Conservation (phyloP, 2,329 filamentous ascomycete species). For the Trichoderma sp. region DNA sequence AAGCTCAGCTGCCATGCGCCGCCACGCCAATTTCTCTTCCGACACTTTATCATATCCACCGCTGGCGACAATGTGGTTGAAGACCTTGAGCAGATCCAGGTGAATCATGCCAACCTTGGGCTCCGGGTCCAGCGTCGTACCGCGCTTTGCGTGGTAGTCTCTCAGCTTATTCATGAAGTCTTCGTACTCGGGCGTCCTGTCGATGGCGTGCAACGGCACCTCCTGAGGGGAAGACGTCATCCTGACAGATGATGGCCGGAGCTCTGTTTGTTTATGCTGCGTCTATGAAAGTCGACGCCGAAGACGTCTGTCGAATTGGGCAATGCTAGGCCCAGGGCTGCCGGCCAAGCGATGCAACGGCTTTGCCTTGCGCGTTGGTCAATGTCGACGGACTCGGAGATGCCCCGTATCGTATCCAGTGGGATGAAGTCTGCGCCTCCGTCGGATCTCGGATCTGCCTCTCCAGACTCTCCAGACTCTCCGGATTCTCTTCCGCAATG, state of each 20-base stretch:
- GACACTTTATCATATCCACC: slow-evolving; percentile 86
- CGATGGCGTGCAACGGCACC: slow-evolving; percentile 45
- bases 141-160: slow-evolving; percentile 73
- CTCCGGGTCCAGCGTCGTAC: slow-evolving; percentile 73
- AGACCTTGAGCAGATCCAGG: slow-evolving; percentile 75
- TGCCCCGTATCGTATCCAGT: background rate
- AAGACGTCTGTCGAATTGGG: background rate
- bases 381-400: background rate
- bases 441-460: background rate
- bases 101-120: slow-evolving; percentile 76
- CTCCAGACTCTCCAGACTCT: background rate
- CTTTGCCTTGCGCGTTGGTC: slow-evolving; percentile 7
- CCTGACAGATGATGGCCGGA: background rate
- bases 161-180: slow-evolving; percentile 73
- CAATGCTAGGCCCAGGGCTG: background rate
- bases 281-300: background rate
- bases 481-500: background rate
- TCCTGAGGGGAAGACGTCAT: slow-evolving; percentile 32
- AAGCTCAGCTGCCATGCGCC: slow-evolving; percentile 72
- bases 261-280: background rate
- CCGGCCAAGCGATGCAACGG: background rate
- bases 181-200: slow-evolving; percentile 67
- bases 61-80: slow-evolving; percentile 69
- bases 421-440: background rate
- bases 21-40: slow-evolving; percentile 82